Evolutionary conservation across 139 green algal species (phyloP).

Genomic region (Closterium sp.): DNA sequence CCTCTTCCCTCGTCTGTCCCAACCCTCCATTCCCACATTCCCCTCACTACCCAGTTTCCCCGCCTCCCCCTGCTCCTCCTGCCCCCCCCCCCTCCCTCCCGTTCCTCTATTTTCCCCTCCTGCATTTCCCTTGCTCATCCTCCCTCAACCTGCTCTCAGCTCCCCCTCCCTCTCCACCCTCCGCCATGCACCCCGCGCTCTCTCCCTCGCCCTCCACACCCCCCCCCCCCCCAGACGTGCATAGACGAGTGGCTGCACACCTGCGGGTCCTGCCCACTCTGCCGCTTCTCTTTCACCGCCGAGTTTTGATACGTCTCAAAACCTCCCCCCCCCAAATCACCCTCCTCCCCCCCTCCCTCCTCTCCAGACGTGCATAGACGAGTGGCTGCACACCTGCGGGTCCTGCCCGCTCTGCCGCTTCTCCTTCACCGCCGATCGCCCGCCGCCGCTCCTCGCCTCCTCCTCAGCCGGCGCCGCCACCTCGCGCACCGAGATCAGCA

Average conservation of each 20-base stretch:
- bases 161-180: background rate
- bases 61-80: no score
- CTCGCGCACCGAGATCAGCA: no score
- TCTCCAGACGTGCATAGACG: constrained; percentile 58
- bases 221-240: constrained; percentile 27
- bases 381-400: constrained; percentile 59
- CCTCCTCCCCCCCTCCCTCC: no score
- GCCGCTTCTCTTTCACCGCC: constrained; percentile 49
- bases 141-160: background rate
- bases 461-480: background rate
- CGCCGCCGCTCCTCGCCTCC: background rate
- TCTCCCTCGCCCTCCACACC: background rate
- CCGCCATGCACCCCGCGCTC: background rate
- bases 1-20: no score
- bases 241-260: constrained; percentile 63
- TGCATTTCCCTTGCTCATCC: background rate
- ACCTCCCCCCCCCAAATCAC: no score
- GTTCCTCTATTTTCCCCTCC: no score
- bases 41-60: background rate
- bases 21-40: background rate
- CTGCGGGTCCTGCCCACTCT: constrained; percentile 70
- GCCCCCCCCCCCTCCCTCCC: no score
- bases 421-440: constrained; percentile 11
- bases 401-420: constrained; percentile 71
- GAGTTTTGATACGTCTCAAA: no score